Percentiles rank a stretch among this genome's conserved stretches.
phyloP scores from a whole-genome alignment of 2,329 filamentous ascomycete species.

The Trichoderma sp. region DNA sequence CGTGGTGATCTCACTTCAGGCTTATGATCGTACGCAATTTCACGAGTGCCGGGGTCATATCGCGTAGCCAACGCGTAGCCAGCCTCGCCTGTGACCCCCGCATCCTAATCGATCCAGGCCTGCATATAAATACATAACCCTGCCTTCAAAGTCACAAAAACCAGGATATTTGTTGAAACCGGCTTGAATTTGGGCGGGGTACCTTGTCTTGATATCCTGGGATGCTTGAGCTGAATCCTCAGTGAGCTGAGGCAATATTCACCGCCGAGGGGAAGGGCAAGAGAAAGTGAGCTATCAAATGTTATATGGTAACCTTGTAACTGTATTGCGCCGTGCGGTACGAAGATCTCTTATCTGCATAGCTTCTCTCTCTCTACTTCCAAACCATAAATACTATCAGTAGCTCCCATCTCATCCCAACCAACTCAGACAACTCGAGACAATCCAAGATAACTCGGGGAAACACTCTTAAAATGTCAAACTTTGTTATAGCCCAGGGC shows the following conservation, averaged over 20 bases:
- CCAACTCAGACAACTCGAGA: background rate
- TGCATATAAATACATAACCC: background rate
- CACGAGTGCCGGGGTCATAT: background rate
- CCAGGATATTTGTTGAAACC: background rate
- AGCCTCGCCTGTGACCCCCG: background rate
- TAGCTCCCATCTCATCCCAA: background rate
- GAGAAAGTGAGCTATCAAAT: too few relatives aligned
- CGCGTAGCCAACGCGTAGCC: too few relatives aligned
- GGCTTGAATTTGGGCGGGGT: background rate
- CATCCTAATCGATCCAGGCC: background rate
- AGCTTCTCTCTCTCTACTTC: too few relatives aligned
- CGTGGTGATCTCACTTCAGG: background rate
- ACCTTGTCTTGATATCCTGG: too few relatives aligned
- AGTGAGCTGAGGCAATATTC: background rate
- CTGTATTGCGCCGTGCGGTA: too few relatives aligned
- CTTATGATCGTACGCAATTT: background rate
- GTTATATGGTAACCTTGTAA: too few relatives aligned
- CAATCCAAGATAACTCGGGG: accelerated
- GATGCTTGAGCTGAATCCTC: background rate
- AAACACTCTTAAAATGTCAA: background rate
- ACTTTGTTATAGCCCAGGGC: background rate
- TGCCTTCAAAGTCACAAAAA: background rate
- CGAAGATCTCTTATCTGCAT: too few relatives aligned
- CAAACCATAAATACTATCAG: background rate
- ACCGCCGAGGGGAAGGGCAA: too few relatives aligned